These are phyloP conservation scores for Whalleya microplaca DNA, from an alignment of 2,329 filamentous ascomycete genomes.

Conservation along the genomic window DNA sequence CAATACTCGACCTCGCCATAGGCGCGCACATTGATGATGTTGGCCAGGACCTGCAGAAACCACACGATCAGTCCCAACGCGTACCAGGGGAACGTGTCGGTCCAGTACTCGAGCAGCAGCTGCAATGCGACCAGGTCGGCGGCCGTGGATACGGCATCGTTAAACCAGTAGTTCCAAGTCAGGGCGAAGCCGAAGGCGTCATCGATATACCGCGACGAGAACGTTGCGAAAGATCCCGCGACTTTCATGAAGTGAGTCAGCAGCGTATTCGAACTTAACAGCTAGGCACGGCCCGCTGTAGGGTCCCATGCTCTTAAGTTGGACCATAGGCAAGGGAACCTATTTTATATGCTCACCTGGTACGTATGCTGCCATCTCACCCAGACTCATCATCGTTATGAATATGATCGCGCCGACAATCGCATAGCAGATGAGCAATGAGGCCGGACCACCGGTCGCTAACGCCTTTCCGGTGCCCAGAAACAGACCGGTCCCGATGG, in stretches of 20 bases:
- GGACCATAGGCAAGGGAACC: background rate
- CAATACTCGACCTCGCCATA: constrained; percentile 63
- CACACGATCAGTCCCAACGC: constrained; percentile 66
- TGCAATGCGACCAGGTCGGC: constrained; percentile 63
- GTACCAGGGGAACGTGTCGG: constrained; percentile 64
- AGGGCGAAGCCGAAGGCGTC: constrained; percentile 58
- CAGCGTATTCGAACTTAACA: background rate
- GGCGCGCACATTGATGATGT: constrained; percentile 55
- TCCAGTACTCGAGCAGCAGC: constrained; percentile 65
- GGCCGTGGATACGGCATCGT: constrained; percentile 64
- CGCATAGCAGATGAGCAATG: constrained; percentile 59
- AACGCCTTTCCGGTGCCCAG: constrained; percentile 64
- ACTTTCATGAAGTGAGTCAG: constrained; percentile 29
- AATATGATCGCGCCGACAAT: constrained; percentile 62
- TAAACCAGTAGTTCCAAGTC: constrained; percentile 68
- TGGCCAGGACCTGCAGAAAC: constrained; percentile 55
- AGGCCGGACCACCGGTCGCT: constrained; percentile 62
- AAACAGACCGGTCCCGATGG: constrained; percentile 65
- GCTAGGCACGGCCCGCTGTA: background rate
- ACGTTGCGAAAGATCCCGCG: constrained; percentile 58
- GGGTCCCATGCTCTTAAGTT: too few species aligned
- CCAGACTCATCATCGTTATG: constrained; percentile 60
- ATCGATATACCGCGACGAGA: constrained; percentile 57
- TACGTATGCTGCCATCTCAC: constrained; percentile 64
- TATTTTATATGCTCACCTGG: constrained; percentile 36